Evolutionary conservation across 2,329 filamentous ascomycete species (phyloP).

Genomic region (Aschersonia sp.): DNA sequence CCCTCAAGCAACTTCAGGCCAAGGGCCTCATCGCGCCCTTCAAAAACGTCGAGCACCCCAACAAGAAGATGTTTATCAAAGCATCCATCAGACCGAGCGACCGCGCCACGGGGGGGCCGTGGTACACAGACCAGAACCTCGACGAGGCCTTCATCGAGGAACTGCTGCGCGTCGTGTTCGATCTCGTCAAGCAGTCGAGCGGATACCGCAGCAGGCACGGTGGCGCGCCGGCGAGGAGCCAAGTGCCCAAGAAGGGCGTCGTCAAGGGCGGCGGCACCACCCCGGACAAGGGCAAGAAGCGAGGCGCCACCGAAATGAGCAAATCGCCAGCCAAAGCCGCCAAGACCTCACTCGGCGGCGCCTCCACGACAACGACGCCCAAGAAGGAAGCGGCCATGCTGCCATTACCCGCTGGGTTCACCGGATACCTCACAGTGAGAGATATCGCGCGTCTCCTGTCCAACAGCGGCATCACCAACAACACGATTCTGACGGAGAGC

Average conservation of each 20-base stretch:
- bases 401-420: slow-evolving; percentile 51
- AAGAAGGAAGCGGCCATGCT: slow-evolving; percentile 26
- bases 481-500: slow-evolving; percentile 52
- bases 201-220: slow-evolving; percentile 41
- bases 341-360: slow-evolving; percentile 6
- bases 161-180: slow-evolving; percentile 58
- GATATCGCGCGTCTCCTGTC: slow-evolving; percentile 66
- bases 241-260: slow-evolving; percentile 40
- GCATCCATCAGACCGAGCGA: slow-evolving; percentile 71
- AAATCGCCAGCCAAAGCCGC: slow-evolving; percentile 14
- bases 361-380: neutral
- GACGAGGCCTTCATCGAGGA: slow-evolving; percentile 79
- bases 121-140: slow-evolving; percentile 84
- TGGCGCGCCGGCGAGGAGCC: slow-evolving; percentile 17
- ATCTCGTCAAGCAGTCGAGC: slow-evolving; percentile 56
- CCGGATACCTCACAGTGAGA: slow-evolving; percentile 64
- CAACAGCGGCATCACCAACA: slow-evolving; percentile 52
- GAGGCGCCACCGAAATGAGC: slow-evolving; percentile 26
- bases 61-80: slow-evolving; percentile 94
- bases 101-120: slow-evolving; percentile 82
- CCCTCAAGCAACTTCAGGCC: slow-evolving; percentile 68
- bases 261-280: slow-evolving; percentile 31
- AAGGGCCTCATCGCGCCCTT: slow-evolving; percentile 77
- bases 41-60: slow-evolving; percentile 81
- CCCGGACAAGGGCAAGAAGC: slow-evolving; percentile 31